phyloP scores from a whole-genome alignment of 495 filamentous ascomycete genomes.

The Xylaria longipes region DNA sequence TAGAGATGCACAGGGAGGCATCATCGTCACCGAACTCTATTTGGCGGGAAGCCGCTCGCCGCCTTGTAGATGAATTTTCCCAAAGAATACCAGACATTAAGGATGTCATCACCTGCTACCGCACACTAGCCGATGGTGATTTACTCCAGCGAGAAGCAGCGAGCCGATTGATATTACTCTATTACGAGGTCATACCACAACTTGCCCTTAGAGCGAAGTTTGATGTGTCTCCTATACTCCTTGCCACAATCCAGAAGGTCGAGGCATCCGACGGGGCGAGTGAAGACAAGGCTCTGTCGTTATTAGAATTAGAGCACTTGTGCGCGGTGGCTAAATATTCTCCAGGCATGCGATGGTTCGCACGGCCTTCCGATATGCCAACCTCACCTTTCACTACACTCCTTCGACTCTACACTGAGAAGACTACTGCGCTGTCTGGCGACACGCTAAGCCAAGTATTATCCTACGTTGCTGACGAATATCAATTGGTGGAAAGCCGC shows the following conservation, averaged over 20 bases:
- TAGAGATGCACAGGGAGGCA: constrained; percentile 61
- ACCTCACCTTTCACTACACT: constrained; percentile 72
- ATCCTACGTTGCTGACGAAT: constrained; percentile 56
- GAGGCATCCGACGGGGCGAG: constrained; percentile 28
- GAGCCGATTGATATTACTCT: constrained; percentile 74
- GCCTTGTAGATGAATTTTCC: constrained; percentile 76
- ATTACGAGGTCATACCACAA: constrained; percentile 82
- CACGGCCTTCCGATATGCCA: constrained; percentile 53
- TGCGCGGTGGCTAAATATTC: constrained; percentile 78
- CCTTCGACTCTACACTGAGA: constrained; percentile 58
- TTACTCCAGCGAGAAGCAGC: constrained; percentile 78
- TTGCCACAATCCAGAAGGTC: constrained; percentile 60
- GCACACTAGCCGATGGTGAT: constrained; percentile 68
- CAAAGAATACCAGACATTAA: constrained; percentile 79
- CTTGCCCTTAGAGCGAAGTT: constrained; percentile 82
- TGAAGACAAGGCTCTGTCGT: constrained; percentile 57
- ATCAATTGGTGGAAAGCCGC: constrained; percentile 50
- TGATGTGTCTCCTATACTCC: constrained; percentile 79
- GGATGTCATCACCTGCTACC: constrained; percentile 73
- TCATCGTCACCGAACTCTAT: constrained; percentile 49
- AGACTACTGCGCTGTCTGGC: constrained; percentile 48
- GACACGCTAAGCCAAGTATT: constrained; percentile 54
- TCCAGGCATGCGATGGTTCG: constrained; percentile 81
- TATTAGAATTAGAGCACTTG: constrained; percentile 76
- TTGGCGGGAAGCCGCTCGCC: constrained; percentile 70